Conservation (phyloP, 169 alveolate species). For the Plasmodium knowlesi region DNA sequence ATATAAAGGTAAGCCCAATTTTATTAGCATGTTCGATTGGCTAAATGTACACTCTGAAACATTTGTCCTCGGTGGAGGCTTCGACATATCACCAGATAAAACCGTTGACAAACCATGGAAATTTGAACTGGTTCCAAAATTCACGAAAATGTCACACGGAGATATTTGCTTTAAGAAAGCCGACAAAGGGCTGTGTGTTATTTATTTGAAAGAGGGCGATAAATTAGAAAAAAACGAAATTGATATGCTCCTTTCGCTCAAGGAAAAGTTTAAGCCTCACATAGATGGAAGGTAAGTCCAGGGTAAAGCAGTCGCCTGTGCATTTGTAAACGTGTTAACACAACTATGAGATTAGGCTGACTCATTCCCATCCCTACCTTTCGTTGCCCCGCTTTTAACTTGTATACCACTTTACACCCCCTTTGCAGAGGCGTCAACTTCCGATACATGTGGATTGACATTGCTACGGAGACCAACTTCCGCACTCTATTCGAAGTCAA, state of each 20-base stretch:
- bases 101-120: slow-evolving; percentile 90
- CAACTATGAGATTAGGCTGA: neutral
- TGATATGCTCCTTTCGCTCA: slow-evolving; percentile 86
- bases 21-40: slow-evolving; percentile 92
- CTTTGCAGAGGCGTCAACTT: slow-evolving; percentile 81
- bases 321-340: neutral
- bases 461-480: slow-evolving; percentile 83
- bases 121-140: slow-evolving; percentile 86
- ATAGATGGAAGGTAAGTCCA: slow-evolving; percentile 78
- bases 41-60: slow-evolving; percentile 96
- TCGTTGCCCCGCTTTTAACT: neutral
- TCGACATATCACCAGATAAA: slow-evolving; percentile 85
- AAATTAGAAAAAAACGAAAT: slow-evolving; percentile 80
- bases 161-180: slow-evolving; percentile 90
- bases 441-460: slow-evolving; percentile 91
- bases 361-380: neutral
- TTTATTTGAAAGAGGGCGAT: slow-evolving; percentile 84
- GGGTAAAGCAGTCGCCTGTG: neutral
- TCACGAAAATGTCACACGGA: slow-evolving; percentile 86
- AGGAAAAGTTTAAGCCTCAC: slow-evolving; percentile 87
- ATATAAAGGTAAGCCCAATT: slow-evolving; percentile 93
- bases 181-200: slow-evolving; percentile 86
- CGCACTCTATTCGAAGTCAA: slow-evolving; percentile 79
- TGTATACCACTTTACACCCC: neutral
- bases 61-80: slow-evolving; percentile 95